Evolutionary conservation across 345 rosid species (phyloP).

Genomic region (Gossypium australe): DNA sequence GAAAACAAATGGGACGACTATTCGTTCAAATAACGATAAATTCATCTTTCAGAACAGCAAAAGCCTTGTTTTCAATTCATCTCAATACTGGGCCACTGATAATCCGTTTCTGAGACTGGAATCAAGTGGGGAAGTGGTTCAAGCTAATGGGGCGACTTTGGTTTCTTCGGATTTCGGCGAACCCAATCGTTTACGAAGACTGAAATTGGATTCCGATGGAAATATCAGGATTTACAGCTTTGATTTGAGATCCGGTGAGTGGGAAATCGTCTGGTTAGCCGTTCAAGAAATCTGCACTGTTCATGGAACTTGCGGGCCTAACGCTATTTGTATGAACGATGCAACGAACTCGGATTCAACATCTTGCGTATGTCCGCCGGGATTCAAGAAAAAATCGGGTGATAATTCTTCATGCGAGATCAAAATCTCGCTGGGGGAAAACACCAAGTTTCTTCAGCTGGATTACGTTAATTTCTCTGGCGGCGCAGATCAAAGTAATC

Average conservation of each 20-base stretch:
- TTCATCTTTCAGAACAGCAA: constrained; percentile 29
- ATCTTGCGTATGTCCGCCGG: constrained; percentile 53
- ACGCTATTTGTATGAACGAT: constrained; percentile 46
- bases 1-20: background rate
- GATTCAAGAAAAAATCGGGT: constrained; percentile 21
- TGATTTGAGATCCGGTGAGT: background rate
- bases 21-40: constrained; percentile 35
- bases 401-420: constrained; percentile 27
- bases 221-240: constrained; percentile 41
- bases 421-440: constrained; percentile 19
- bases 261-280: constrained; percentile 52
- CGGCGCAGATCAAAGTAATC: constrained; percentile 24
- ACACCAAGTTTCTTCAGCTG: constrained; percentile 47
- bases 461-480: constrained; percentile 59
- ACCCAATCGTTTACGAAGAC: constrained; percentile 19
- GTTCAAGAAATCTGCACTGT: constrained; percentile 40
- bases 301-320: constrained; percentile 45
- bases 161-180: constrained; percentile 35
- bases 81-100: constrained; percentile 28
- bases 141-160: background rate
- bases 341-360: constrained; percentile 18
- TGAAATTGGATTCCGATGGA: constrained; percentile 49
- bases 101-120: constrained; percentile 17
- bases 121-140: constrained; percentile 19
- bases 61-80: constrained; percentile 19